phyloP scores from a whole-genome alignment of 1,284 basidiomycete species.

The Paramarasmius palmivorus region DNA sequence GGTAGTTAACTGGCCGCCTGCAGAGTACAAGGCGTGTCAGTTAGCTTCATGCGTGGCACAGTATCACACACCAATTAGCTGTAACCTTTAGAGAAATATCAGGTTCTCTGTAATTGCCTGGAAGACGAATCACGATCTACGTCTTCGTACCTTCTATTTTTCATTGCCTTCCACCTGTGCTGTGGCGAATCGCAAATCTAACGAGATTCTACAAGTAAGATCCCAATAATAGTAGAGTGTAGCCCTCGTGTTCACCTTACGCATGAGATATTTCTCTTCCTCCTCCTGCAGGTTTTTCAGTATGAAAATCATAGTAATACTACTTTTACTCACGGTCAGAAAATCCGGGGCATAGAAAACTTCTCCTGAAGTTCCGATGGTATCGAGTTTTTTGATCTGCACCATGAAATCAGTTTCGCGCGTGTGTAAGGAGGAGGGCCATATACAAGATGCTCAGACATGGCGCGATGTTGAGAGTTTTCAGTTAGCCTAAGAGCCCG shows the following conservation, averaged over 20 bases:
- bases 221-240: neutral
- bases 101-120: neutral
- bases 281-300: slow-evolving; percentile 37
- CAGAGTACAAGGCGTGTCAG: slow-evolving; percentile 13
- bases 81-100: slow-evolving; percentile 49
- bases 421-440: too few relatives aligned
- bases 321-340: slow-evolving; percentile 47
- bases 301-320: too few relatives aligned
- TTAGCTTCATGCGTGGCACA: neutral
- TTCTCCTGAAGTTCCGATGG: slow-evolving; percentile 38
- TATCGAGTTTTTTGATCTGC: too few relatives aligned
- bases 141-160: slow-evolving; percentile 77
- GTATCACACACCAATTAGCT: slow-evolving; percentile 67
- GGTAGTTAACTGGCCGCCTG: slow-evolving; percentile 69
- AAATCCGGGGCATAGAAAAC: slow-evolving; percentile 81
- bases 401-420: too few relatives aligned
- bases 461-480: too few relatives aligned
- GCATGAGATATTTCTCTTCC: slow-evolving; percentile 78
- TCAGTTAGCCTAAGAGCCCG: too few relatives aligned
- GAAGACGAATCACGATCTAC: neutral
- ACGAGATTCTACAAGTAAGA: neutral
- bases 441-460: too few relatives aligned
- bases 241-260: slow-evolving; percentile 53
- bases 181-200: slow-evolving; percentile 78
- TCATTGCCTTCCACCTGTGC: slow-evolving; percentile 83